These are phyloP conservation scores for Yamadazyma phyllophila DNA, from an alignment of 805 yeast genomes.

Conservation along the genomic window DNA sequence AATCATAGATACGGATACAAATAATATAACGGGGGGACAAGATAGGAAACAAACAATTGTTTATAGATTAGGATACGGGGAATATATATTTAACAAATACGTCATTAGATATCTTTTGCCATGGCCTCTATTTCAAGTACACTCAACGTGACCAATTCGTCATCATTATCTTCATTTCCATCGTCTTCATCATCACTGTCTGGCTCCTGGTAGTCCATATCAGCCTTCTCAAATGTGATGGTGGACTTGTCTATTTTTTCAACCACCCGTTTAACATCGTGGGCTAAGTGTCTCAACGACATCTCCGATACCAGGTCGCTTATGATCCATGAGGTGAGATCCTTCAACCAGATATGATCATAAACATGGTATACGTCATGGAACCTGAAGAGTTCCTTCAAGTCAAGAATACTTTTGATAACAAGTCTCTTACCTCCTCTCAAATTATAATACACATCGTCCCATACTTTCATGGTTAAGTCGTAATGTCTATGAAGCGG, in stretches of 20 bases:
- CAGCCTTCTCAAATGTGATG: conserved; percentile 55
- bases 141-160: conserved; percentile 44
- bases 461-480: conserved; percentile 63
- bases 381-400: conserved; percentile 71
- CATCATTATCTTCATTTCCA: conserved; percentile 16
- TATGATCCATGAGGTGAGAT: conserved; percentile 72
- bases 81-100: too few species aligned
- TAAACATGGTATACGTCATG: conserved; percentile 87
- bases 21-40: too few species aligned
- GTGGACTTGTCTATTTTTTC: conserved; percentile 39
- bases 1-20: background rate
- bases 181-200: conserved; percentile 16
- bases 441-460: conserved; percentile 64
- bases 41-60: too few species aligned
- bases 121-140: conserved; percentile 56
- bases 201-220: conserved; percentile 5
- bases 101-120: conserved; percentile 1
- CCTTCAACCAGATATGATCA: conserved; percentile 73
- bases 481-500: conserved; percentile 77
- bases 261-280: conserved; percentile 53
- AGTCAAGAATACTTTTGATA: conserved; percentile 54
- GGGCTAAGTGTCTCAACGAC: conserved; percentile 60
- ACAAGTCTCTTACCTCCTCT: conserved; percentile 69
- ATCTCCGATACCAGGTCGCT: conserved; percentile 55
- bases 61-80: too few species aligned